A percentile compares a stretch with the other conserved stretches of the same genome.
Conservation (phyloP, 768 basidiomycete genomes). For the Atractiella rhizophila region DNA sequence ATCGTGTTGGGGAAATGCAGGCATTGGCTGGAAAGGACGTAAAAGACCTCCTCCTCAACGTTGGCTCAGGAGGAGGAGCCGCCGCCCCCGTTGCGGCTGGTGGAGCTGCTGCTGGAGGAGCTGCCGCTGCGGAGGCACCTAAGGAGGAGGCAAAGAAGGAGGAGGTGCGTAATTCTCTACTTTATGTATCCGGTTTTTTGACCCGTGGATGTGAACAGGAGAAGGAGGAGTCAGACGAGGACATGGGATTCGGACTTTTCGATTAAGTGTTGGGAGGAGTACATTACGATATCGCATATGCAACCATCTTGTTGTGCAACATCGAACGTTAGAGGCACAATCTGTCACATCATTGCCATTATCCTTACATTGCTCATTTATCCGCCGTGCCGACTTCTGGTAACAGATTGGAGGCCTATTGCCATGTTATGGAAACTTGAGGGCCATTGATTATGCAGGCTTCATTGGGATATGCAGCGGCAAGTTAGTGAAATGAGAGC, state of each 20-base stretch:
- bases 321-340: too few species aligned
- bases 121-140: slow-evolving; percentile 28
- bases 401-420: too few species aligned
- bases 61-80: slow-evolving; percentile 73
- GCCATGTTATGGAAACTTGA: too few species aligned
- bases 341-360: too few species aligned
- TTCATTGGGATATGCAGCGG: too few species aligned
- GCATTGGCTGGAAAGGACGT: slow-evolving; percentile 95
- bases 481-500: too few species aligned
- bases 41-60: slow-evolving; percentile 81
- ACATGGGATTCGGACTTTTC: slow-evolving; percentile 80
- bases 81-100: slow-evolving; percentile 37
- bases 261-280: slow-evolving; percentile 29
- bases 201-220: not conserved
- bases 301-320: too few species aligned
- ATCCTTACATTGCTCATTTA: too few species aligned
- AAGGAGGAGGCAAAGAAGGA: slow-evolving; percentile 11
- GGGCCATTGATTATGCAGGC: too few species aligned
- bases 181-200: not conserved
- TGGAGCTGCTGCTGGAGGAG: slow-evolving; percentile 33
- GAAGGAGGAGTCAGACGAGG: slow-evolving; percentile 21
- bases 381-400: too few species aligned
- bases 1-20: not conserved
- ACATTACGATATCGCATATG: too few species aligned
- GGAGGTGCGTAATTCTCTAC: not conserved